phyloP scores from a whole-genome alignment of 148 eudicot species.

The Persicaria tinctoria region DNA sequence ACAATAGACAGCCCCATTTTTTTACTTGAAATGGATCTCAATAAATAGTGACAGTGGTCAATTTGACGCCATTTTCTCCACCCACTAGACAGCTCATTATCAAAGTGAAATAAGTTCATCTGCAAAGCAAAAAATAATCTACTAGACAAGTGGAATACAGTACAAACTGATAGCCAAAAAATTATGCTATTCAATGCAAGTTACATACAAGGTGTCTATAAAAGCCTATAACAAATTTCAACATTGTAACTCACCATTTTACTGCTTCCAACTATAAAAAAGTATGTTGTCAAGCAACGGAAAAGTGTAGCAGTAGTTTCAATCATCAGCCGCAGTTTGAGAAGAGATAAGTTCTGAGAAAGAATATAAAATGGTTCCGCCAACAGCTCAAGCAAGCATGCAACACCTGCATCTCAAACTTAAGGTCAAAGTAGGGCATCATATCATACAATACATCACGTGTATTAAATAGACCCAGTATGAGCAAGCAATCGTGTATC shows the following conservation, averaged over 20 bases:
- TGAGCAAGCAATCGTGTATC: background rate
- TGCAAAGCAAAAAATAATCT: background rate
- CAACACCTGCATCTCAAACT: conserved; percentile 53
- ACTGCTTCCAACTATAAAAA: conserved; percentile 52
- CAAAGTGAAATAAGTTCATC: background rate
- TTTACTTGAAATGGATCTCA: background rate
- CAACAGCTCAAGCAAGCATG: conserved; percentile 83
- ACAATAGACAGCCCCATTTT: background rate
- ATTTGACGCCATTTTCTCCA: background rate
- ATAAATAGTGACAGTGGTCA: background rate
- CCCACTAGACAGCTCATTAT: background rate
- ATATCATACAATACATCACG: background rate
- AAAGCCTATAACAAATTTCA: background rate
- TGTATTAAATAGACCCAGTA: background rate
- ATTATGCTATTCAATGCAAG: background rate
- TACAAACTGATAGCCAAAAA: background rate
- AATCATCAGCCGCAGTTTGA: conserved; percentile 70
- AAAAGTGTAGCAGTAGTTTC: conserved; percentile 82
- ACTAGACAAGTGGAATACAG: background rate
- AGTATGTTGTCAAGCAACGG: conserved; percentile 67
- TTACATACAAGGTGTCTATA: background rate
- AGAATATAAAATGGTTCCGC: conserved; percentile 93
- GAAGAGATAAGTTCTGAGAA: conserved; percentile 81
- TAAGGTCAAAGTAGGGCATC: background rate
- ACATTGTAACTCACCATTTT: conserved; percentile 40